A percentile compares a stretch with the other conserved stretches of the same genome.
These are phyloP conservation scores for Aspergillus sp. DNA, from an alignment of 2,329 filamentous ascomycete species.

Conservation along the genomic window DNA sequence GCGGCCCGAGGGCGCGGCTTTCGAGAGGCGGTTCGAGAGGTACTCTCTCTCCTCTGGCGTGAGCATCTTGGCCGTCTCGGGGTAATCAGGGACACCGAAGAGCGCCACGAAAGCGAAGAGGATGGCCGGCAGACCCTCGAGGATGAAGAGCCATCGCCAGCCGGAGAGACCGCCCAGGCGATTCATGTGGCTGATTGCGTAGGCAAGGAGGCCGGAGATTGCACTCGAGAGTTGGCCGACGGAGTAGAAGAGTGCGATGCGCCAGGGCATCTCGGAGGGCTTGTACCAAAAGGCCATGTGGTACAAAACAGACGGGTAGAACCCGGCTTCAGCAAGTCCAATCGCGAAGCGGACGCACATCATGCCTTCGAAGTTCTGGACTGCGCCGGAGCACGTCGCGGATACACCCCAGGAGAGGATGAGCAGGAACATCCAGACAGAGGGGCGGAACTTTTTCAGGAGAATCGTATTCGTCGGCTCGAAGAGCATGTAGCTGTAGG, in stretches of 20 bases:
- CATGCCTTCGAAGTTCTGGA: conserved; percentile 41
- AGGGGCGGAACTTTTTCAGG: conserved; percentile 41
- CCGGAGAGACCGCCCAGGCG: conserved; percentile 37
- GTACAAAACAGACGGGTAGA: conserved; percentile 41
- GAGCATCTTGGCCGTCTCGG: conserved; percentile 36
- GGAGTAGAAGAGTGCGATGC: conserved; percentile 46
- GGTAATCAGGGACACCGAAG: conserved; percentile 39
- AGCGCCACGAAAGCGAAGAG: conserved; percentile 35
- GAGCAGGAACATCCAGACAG: conserved; percentile 42
- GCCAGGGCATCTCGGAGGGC: conserved; percentile 39
- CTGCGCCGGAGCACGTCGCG: conserved; percentile 42
- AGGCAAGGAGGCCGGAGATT: conserved; percentile 40
- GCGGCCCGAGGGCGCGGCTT: conserved; percentile 35
- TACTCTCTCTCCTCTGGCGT: conserved; percentile 32
- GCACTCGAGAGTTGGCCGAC: conserved; percentile 41
- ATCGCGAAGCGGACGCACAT: conserved; percentile 46
- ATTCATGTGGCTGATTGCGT: conserved; percentile 45
- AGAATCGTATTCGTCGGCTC: conserved; percentile 46
- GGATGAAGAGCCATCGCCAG: conserved; percentile 46
- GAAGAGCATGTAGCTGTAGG: conserved; percentile 46
- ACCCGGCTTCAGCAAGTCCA: conserved; percentile 42
- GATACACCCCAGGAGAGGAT: conserved; percentile 44
- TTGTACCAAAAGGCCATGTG: conserved; percentile 49
- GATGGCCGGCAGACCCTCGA: conserved; percentile 43
- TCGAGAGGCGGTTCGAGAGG: conserved; percentile 33